Percentiles rank a stretch among this genome's conserved stretches.
Conservation (phyloP, 2,329 filamentous ascomycete species). For the Paecilomyces dactylethromorphus region DNA sequence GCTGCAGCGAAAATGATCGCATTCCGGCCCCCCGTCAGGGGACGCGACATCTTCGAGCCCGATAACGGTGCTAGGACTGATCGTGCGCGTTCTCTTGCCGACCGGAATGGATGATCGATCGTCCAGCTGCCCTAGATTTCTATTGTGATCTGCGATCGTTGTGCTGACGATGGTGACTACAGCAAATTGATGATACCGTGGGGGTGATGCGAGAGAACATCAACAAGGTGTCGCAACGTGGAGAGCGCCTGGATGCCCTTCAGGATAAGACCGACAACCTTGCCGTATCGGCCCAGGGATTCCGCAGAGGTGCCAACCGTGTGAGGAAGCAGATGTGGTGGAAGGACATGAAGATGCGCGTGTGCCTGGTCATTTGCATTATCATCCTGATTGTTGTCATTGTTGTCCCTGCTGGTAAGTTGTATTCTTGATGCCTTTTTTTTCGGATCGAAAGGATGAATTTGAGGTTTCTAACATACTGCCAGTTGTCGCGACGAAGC, state of each 20-base stretch:
- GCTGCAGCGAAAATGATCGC: not conserved
- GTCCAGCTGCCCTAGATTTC: not conserved
- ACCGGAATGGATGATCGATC: not conserved
- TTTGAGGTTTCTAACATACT: conserved; percentile 10
- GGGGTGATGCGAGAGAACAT: conserved; percentile 96
- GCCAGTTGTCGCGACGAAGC: conserved; percentile 38
- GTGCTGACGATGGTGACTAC: conserved; percentile 17
- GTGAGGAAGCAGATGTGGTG: conserved; percentile 99
- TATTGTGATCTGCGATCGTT: not conserved
- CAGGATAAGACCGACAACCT: conserved; percentile 93
- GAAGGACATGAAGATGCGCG: conserved; percentile 99
- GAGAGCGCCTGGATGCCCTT: conserved; percentile 77
- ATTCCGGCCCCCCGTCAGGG: not conserved
- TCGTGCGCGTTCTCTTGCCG: conserved; percentile 7
- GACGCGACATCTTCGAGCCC: not conserved
- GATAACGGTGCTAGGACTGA: not conserved
- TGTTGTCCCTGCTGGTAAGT: conserved; percentile 83
- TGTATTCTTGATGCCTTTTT: not conserved
- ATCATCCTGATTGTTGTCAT: conserved; percentile 89
- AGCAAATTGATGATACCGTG: conserved; percentile 98
- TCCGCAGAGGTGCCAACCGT: conserved; percentile 91
- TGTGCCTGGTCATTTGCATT: conserved; percentile 87
- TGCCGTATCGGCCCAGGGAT: conserved; percentile 85
- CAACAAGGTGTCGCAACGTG: conserved; percentile 91
- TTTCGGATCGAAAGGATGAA: not conserved